These are phyloP conservation scores for Candida sp. DNA, from an alignment of 1,139 yeast genomes.

Conservation along the genomic window DNA sequence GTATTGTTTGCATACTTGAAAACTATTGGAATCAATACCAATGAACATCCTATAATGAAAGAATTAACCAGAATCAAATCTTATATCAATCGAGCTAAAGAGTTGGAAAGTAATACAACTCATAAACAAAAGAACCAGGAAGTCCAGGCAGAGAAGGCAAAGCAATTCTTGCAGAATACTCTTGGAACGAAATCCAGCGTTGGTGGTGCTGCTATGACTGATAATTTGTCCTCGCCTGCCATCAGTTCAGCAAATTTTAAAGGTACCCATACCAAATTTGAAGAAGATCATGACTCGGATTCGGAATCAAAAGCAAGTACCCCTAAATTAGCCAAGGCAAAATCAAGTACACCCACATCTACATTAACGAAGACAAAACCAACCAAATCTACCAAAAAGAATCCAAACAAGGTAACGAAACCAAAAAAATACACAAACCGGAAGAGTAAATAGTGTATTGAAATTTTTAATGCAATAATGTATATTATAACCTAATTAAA, in stretches of 20 bases:
- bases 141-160: slow-evolving; percentile 33
- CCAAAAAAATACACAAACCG: slow-evolving; percentile 2
- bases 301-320: slow-evolving; percentile 3
- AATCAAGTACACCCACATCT: slow-evolving; percentile 1
- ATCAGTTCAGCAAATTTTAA: slow-evolving; percentile 56
- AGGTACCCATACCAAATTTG: slow-evolving; percentile 59
- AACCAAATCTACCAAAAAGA: slow-evolving; percentile 3
- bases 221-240: slow-evolving; percentile 42
- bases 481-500: slow-evolving; percentile 1
- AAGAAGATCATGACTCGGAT: slow-evolving; percentile 4
- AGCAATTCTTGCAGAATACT: slow-evolving; percentile 42
- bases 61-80: slow-evolving; percentile 70
- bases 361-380: slow-evolving; percentile 5
- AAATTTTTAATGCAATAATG: background rate
- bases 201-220: slow-evolving; percentile 27
- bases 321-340: background rate
- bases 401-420: slow-evolving; percentile 4
- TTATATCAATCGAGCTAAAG: slow-evolving; percentile 64
- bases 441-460: slow-evolving; percentile 1
- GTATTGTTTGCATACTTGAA: slow-evolving; percentile 57
- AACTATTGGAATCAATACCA: slow-evolving; percentile 55
- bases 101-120: slow-evolving; percentile 23
- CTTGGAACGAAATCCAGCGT: slow-evolving; percentile 33
- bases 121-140: slow-evolving; percentile 15
- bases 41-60: slow-evolving; percentile 58